Percentiles rank a stretch among this genome's conserved stretches.
These are phyloP conservation scores for Albugo laibachii DNA, from an alignment of 352 stramenopile genomes.

Conservation along the genomic window DNA sequence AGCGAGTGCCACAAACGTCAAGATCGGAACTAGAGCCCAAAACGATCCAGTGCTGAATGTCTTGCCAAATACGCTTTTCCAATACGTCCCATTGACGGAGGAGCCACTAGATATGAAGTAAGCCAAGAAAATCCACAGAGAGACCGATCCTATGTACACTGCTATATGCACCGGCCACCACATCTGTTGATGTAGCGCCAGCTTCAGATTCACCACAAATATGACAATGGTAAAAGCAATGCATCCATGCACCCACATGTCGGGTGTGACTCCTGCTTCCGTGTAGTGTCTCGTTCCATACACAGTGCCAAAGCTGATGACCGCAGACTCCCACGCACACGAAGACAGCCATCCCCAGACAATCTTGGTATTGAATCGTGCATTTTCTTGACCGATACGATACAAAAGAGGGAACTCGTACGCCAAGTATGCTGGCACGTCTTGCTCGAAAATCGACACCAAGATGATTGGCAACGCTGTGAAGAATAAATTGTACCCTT, in stretches of 20 bases:
- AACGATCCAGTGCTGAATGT: conserved; percentile 47
- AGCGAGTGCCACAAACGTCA: conserved; percentile 44
- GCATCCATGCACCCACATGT: conserved; percentile 87
- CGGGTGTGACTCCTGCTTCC: conserved; percentile 70
- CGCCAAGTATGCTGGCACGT: conserved; percentile 45
- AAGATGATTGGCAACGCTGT: conserved; percentile 71
- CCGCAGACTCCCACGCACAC: conserved; percentile 62
- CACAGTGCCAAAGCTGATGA: conserved; percentile 72
- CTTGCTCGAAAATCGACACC: conserved; percentile 70
- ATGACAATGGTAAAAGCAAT: conserved; percentile 88
- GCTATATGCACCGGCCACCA: conserved; percentile 53
- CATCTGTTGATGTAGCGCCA: conserved; percentile 74
- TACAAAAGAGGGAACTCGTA: conserved; percentile 64
- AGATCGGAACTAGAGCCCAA: conserved; percentile 54
- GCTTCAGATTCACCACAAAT: conserved; percentile 90
- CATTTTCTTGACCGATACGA: conserved; percentile 66
- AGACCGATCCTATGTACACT: conserved; percentile 45
- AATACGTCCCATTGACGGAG: conserved; percentile 61
- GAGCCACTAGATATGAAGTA: conserved; percentile 48
- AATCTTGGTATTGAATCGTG: conserved; percentile 69
- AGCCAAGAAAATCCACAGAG: conserved; percentile 52
- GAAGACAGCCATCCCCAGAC: conserved; percentile 67
- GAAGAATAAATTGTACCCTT: conserved; percentile 81
- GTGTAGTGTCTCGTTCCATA: conserved; percentile 63
- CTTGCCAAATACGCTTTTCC: conserved; percentile 62